Base-by-base conservation (phyloP, 345 rosid species). In the Populus davidiana region DNA sequence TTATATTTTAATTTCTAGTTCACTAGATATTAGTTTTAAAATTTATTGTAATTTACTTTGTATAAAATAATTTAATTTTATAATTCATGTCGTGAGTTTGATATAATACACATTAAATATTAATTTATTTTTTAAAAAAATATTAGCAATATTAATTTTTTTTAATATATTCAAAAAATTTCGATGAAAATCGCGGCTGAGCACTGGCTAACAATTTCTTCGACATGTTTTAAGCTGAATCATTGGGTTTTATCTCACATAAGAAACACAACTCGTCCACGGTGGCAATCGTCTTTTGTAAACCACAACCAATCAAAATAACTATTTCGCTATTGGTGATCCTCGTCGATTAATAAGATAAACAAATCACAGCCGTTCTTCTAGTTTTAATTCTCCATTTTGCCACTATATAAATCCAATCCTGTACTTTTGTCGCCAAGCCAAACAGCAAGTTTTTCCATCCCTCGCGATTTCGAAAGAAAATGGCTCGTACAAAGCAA, bases 401-500 rank as follows among this genome's bases (percentile, higher is more conserved):
- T 59, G 64, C 64, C 64, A 59, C 29, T 59, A 54, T 54, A 59
- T 59, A 59, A 59, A 0, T 12, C 16, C 29, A n/a, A 12, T 59
- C 27, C 27, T 59, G 6, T 65, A 16, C 41, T 2, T 6, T 0
- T 1, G 1, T 35, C 17, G 5, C 10, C 2, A 59, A 59, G 29
- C 4, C 1, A 23, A 23, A 14, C 52, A 14, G 6, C 52, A 47
- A 14, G 14, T 25, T 59, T 59, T 23, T 52, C 21, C 16, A 31
- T 2, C 16, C 13, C 25, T 43, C 11, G 47, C 13, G 13, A 43
- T 43, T 10, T 43, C 47, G 36, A 39, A 23, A 71, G 36, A 47
- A 4, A 27, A 85, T 85, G 89, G 89, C 89, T 69, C 89, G 90
- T 83, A 87, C 90, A 17, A 87, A 87, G 84, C 90, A 88, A 66